Percentiles rank a stretch among this genome's conserved stretches.
Evolutionary conservation across 2,329 filamentous ascomycete genomes (phyloP).

Genomic region (Conoideocrella luteorostrata): DNA sequence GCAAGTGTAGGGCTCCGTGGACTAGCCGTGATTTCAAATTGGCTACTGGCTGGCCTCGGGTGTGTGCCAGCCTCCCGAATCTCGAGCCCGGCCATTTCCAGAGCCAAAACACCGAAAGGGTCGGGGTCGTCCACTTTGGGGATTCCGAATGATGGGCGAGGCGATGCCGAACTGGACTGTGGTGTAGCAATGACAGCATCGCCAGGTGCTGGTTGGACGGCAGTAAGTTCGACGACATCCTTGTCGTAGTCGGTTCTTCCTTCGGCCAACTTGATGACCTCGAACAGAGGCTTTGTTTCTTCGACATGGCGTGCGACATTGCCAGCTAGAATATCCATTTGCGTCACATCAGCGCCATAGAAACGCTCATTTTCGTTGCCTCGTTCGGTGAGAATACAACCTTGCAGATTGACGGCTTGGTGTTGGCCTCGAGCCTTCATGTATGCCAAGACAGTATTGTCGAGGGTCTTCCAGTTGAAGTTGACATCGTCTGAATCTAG

Average conservation of each 20-base stretch:
- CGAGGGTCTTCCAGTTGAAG: conserved; percentile 44
- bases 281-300: conserved; percentile 57
- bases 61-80: conserved; percentile 79
- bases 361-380: conserved; percentile 55
- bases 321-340: conserved; percentile 52
- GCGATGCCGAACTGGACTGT: conserved; percentile 28
- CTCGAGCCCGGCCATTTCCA: conserved; percentile 85
- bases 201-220: conserved; percentile 64
- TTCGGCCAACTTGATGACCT: conserved; percentile 84
- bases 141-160: conserved; percentile 61
- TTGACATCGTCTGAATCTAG: conserved; percentile 46
- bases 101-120: conserved; percentile 80
- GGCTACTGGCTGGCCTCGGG: conserved; percentile 65
- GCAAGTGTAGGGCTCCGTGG: conserved; percentile 66
- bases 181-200: conserved; percentile 57
- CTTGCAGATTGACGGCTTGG: conserved; percentile 48
- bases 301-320: conserved; percentile 48
- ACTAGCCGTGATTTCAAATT: conserved; percentile 75
- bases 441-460: conserved; percentile 51
- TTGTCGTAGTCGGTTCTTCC: conserved; percentile 72
- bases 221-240: conserved; percentile 55
- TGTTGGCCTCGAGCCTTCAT: conserved; percentile 52
- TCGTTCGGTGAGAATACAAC: conserved; percentile 51
- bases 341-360: conserved; percentile 42
- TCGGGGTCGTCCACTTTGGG: conserved; percentile 78